phyloP scores from a whole-genome alignment of 495 filamentous ascomycete species.

The Haplographium delicatum region DNA sequence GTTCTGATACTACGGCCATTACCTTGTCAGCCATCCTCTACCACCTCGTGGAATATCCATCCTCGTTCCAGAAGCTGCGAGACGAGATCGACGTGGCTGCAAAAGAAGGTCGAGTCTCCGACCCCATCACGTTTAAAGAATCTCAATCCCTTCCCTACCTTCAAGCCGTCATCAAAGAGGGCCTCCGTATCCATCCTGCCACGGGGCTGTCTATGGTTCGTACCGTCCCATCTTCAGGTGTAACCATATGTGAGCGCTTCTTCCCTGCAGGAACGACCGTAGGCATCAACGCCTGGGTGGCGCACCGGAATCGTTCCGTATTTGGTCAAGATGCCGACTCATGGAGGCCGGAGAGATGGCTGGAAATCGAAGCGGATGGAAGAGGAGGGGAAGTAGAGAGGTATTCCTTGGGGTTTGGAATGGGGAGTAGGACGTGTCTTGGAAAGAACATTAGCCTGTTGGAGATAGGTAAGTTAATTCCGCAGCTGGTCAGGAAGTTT shows the following conservation, averaged over 20 bases:
- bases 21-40: conserved; percentile 46
- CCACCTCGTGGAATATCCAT: conserved; percentile 38
- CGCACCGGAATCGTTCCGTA: conserved; percentile 39
- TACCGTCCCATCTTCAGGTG: conserved; percentile 48
- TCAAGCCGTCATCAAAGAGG: conserved; percentile 60
- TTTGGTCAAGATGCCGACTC: conserved; percentile 39
- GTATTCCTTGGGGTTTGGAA: conserved; percentile 45
- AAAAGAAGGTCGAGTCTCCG: conserved; percentile 16
- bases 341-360: conserved; percentile 48
- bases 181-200: conserved; percentile 53
- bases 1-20: conserved; percentile 52
- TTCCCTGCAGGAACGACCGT: conserved; percentile 50
- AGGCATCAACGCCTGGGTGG: conserved; percentile 50
- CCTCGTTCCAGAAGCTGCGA: conserved; percentile 34
- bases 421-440: conserved; percentile 58
- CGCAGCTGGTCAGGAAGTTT: conserved; percentile 52
- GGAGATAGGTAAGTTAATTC: conserved; percentile 64
- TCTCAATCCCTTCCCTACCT: conserved; percentile 54
- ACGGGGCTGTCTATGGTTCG: conserved; percentile 50
- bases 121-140: conserved; percentile 41
- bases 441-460: conserved; percentile 58
- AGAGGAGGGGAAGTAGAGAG: conserved; percentile 31
- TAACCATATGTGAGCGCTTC: conserved; percentile 42
- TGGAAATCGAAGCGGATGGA: conserved; percentile 29
- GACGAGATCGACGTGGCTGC: conserved; percentile 40